These are phyloP conservation scores for Mycogone perniciosa DNA, from an alignment of 2,329 filamentous ascomycete species.

Conservation along the genomic window DNA sequence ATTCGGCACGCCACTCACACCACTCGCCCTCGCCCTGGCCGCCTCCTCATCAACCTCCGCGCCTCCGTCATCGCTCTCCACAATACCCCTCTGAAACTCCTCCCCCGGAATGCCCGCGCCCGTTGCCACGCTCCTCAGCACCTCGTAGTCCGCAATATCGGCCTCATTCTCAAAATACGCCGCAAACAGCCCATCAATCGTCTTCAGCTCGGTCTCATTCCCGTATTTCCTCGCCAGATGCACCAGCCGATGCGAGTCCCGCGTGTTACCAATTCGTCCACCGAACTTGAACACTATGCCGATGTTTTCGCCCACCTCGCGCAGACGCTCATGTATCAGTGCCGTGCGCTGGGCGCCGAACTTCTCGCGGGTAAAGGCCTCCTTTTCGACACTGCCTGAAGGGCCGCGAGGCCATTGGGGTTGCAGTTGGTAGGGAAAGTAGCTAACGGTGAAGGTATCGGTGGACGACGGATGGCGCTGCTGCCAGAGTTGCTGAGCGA, in stretches of 20 bases:
- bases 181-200: conserved; percentile 40
- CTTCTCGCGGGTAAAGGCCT: conserved; percentile 29
- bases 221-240: conserved; percentile 44
- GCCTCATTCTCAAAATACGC: conserved; percentile 37
- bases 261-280: conserved; percentile 38
- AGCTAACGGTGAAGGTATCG: conserved; percentile 54
- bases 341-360: conserved; percentile 61
- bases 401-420: conserved; percentile 29
- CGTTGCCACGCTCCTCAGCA: conserved; percentile 29
- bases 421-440: conserved; percentile 40
- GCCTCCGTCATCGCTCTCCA: conserved; percentile 44
- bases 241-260: conserved; percentile 42
- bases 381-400: conserved; percentile 30
- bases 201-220: conserved; percentile 47
- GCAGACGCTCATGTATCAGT: conserved; percentile 25
- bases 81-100: conserved; percentile 30
- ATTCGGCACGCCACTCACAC: conserved; percentile 62
- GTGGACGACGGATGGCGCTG: conserved; percentile 33
- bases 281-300: conserved; percentile 47
- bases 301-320: conserved; percentile 24
- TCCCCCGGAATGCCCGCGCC: conserved; percentile 41
- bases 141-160: conserved; percentile 37
- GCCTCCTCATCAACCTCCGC: conserved; percentile 28
- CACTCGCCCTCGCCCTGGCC: conserved; percentile 21
- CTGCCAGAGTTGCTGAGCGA: conserved; percentile 38